Evolutionary conservation across 2,329 filamentous ascomycete genomes (phyloP).

Genomic region (Hypomyces rosellus): DNA sequence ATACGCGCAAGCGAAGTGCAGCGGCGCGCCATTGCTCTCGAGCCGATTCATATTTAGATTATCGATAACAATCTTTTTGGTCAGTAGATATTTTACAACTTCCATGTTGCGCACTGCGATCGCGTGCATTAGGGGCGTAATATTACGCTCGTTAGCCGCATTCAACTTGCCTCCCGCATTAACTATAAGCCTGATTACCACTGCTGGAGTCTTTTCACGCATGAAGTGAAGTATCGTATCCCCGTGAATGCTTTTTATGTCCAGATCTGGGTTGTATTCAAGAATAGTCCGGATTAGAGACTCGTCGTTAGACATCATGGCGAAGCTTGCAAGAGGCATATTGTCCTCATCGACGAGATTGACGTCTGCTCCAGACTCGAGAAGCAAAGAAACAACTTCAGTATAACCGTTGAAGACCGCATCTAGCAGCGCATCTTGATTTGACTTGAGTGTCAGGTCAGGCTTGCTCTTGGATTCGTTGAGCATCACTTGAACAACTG

Average conservation of each 20-base stretch:
- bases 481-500: neutral
- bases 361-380: neutral
- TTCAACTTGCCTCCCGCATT: neutral
- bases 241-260: neutral
- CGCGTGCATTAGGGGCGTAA: neutral
- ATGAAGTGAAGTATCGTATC: neutral
- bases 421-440: neutral
- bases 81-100: neutral
- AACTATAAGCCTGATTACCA: neutral
- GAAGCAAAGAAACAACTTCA: neutral
- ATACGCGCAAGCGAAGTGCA: neutral
- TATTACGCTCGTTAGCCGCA: neutral
- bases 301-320: neutral
- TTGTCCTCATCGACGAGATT: neutral
- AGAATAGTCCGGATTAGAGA: neutral
- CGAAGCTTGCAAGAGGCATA: neutral
- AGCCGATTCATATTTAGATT: neutral
- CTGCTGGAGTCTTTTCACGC: neutral
- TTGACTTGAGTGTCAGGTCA: neutral
- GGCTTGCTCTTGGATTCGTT: neutral
- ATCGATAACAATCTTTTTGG: neutral
- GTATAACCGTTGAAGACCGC: neutral
- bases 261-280: neutral
- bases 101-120: neutral
- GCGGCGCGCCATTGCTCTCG: neutral